Evolutionary conservation across 176 grass and related monocot genomes (phyloP).

Genomic region (Phoenix roebelenii): DNA sequence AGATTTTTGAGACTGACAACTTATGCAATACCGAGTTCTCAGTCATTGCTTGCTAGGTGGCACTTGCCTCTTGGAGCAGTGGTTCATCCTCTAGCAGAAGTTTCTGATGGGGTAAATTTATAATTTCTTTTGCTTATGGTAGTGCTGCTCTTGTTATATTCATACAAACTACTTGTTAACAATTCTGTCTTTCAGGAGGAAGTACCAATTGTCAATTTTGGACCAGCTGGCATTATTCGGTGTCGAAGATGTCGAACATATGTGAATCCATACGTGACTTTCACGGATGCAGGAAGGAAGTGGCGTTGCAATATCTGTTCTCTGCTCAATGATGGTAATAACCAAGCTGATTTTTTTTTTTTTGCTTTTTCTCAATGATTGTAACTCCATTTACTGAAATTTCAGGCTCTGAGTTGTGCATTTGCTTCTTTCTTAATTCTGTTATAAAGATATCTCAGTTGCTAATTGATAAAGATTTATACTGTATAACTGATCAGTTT

Average conservation of each 20-base stretch:
- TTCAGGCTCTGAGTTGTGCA: too few relatives aligned
- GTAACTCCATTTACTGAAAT: too few relatives aligned
- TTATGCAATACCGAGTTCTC: constrained; percentile 68
- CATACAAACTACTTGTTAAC: too few relatives aligned
- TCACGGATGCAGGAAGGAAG: constrained; percentile 89
- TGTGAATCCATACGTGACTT: constrained; percentile 82
- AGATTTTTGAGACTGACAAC: constrained; percentile 90
- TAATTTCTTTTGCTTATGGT: too few relatives aligned
- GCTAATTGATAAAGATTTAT: too few relatives aligned
- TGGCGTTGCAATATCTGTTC: constrained; percentile 97
- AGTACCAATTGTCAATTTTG: constrained; percentile 86
- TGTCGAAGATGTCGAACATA: constrained; percentile 97
- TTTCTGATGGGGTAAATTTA: constrained; percentile 81
- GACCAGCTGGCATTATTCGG: constrained; percentile 67
- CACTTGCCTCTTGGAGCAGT: constrained; percentile 89
- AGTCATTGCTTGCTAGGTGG: constrained; percentile 84
- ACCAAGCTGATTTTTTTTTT: too few relatives aligned
- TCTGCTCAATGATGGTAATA: constrained; percentile 83
- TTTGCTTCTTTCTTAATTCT: too few relatives aligned
- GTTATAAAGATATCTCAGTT: too few relatives aligned
- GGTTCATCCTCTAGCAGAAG: constrained; percentile 75
- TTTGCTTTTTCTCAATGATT: too few relatives aligned
- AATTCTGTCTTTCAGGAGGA: constrained; percentile 39
- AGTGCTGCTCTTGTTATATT: too few relatives aligned
- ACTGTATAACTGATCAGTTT: too few relatives aligned